Base-by-base conservation (phyloP, 441 rosid genomes). In the Erodium moschatum region DNA sequence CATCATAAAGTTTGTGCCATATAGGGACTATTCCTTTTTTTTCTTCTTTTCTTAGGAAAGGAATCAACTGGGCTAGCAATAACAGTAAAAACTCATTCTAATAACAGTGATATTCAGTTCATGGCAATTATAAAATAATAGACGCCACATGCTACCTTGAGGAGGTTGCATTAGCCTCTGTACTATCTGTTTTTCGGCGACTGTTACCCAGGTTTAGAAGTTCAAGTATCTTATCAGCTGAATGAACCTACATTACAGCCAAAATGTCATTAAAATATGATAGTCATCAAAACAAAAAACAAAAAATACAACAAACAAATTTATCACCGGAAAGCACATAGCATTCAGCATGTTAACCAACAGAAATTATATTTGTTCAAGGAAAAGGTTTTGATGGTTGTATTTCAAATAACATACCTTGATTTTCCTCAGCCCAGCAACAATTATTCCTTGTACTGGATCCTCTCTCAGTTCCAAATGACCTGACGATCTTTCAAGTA, bases 381-480 rank as follows among this genome's bases (percentile, higher is more conserved):
- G 15, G 8, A 4, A 42, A 66, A 12, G 40, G 67, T 35, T 68
- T 44, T 4, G 33, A 61, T 19, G 31, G 11, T n/a, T 16, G 27
- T 50, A 33, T 3, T 68, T 9, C 46, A 67, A 63, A 64, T 67
- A 50, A 74, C 29, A 72, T 72, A 90, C 98, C 98, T 90, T 90
- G 69, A 92, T 89, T 74, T 86, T 81, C 78, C 90, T 84, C 76
- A 90, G 81, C 65, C 96, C 97, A 71, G 93, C 81, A 80, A 92
- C 96, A 83, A 83, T 75, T 74, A 92, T 87, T 70, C 98, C 98
- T 67, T 86, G 80, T 76, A 85, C 87, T 56, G 98, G 98, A 85
- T 92, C 98, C 80, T 92, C 98, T 77, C 98, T 82, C 63, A 92
- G 97, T 82, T 92, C 97, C 81, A 92, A 78, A 80, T 91, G 93